phyloP scores from a whole-genome alignment of 1,139 yeast genomes.

The Geotrichum macrosporum region DNA sequence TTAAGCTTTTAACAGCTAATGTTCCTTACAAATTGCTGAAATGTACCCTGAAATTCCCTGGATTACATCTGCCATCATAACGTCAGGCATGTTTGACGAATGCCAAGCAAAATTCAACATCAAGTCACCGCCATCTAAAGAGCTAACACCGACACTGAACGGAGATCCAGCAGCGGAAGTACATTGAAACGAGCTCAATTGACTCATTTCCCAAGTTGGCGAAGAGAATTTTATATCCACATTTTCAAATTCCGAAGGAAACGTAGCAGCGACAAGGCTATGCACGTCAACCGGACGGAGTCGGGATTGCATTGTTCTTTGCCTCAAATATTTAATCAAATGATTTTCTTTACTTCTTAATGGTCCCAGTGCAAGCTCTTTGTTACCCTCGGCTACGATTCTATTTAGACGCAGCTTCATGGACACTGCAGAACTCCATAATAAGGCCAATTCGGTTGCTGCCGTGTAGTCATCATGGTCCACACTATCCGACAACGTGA shows the following conservation, averaged over 20 bases:
- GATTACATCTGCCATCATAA: slow-evolving; percentile 1
- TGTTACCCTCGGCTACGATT: background rate
- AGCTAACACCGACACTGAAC: background rate
- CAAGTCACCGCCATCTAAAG: slow-evolving; percentile 2
- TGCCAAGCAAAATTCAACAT: slow-evolving; percentile 1
- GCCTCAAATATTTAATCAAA: background rate
- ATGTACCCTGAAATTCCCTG: background rate
- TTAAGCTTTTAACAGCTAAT: background rate
- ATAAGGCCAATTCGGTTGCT: slow-evolving; percentile 6
- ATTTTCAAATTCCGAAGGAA: background rate
- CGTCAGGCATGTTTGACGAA: background rate
- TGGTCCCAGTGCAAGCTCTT: background rate
- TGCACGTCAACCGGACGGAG: background rate
- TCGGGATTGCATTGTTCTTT: background rate
- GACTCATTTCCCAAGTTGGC: background rate
- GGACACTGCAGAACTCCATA: slow-evolving; percentile 6
- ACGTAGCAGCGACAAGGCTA: background rate
- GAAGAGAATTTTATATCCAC: too few species aligned
- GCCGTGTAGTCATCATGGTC: slow-evolving; percentile 5
- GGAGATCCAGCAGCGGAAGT: slow-evolving; percentile 1
- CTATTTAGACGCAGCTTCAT: background rate
- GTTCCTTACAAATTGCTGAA: background rate
- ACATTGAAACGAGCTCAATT: background rate
- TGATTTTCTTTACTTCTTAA: background rate
- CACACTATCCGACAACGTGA: background rate